Conservation (phyloP, 1,284 basidiomycete species). For the Moesziomyces sp. region DNA sequence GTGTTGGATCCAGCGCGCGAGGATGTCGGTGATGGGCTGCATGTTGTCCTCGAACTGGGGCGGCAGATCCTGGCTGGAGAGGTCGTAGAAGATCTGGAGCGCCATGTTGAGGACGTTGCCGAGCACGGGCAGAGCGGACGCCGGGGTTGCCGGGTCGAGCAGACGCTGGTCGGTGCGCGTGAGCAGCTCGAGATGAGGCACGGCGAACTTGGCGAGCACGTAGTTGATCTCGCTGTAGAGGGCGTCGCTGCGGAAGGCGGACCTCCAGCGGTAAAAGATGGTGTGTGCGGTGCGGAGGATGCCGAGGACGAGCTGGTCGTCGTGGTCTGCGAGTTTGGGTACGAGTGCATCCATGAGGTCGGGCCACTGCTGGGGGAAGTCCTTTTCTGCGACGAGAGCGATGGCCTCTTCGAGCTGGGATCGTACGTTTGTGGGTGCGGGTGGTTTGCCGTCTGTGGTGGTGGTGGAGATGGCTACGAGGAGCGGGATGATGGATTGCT, state of each 20-base stretch:
- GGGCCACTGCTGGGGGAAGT: slow-evolving; percentile 64
- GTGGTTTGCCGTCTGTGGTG: slow-evolving; percentile 26
- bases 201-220: slow-evolving; percentile 84
- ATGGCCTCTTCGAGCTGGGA: slow-evolving; percentile 63
- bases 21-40: slow-evolving; percentile 64
- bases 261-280: slow-evolving; percentile 92
- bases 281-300: slow-evolving; percentile 94
- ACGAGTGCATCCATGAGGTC: slow-evolving; percentile 62
- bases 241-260: slow-evolving; percentile 85
- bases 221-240: slow-evolving; percentile 93
- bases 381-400: slow-evolving; percentile 58
- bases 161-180: slow-evolving; percentile 51
- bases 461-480: slow-evolving; percentile 77
- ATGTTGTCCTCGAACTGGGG: slow-evolving; percentile 92
- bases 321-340: slow-evolving; percentile 78
- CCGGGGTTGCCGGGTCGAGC: slow-evolving; percentile 67
- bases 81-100: slow-evolving; percentile 89
- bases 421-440: slow-evolving; percentile 54
- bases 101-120: slow-evolving; percentile 72
- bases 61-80: slow-evolving; percentile 93
- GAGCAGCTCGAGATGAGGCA: slow-evolving; percentile 78
- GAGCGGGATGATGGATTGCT: slow-evolving; percentile 79
- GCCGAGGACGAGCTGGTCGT: slow-evolving; percentile 87
- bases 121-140: slow-evolving; percentile 67
- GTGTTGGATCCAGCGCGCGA: slow-evolving; percentile 62